Base-by-base conservation (phyloP, 2,329 filamentous ascomycete species). In the Fusarium irregulare region DNA sequence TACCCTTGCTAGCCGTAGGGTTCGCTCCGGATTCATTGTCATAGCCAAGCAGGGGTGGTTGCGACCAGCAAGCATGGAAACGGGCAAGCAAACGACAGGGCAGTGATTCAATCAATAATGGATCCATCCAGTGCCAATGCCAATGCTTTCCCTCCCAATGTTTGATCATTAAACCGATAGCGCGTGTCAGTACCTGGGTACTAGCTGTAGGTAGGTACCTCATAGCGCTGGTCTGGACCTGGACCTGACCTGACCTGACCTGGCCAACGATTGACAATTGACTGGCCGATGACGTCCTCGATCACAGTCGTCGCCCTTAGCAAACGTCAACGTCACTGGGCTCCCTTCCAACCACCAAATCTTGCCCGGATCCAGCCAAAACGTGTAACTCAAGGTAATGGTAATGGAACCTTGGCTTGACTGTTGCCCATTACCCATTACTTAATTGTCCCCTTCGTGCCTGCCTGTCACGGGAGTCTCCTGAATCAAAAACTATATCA, bases 241-340 rank as follows among this genome's bases (percentile, higher is more conserved):
- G 28, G 53, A 28, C 28, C 28, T 49, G 49, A 37, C 34, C 49
- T 65, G 56, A 45, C 42, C 56, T 28, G 56, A 12, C 54, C 49
- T 65, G 65, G 66, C 64, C 46, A 55, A 70, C 48, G 30, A 57
- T 56, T 45, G 49, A 25, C 53, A 66, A 70, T 73, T 13, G 32
- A 27, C 34, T 68, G 64, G 45, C 63, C 57, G 67, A 80, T 80
- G 78, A 80, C 78, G 78, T 78, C 76, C 70, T 75, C 69, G 74
- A 76, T 75, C 73, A 74, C 49, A 59, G 48, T 50, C 32, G 60
- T 70, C 70, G 70, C 73, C 68, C 74, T 72, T 68, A 71, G 69
- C 70, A 72, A 79, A 79, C 78, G 76, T 79, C 78, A 79, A 79
- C 78, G 78, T 79, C 78, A 79, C 78, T 37, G 34, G 34, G 34